Evolutionary conservation across 139 green algal species (phyloP).

Genomic region (Coelastrella sp.): DNA sequence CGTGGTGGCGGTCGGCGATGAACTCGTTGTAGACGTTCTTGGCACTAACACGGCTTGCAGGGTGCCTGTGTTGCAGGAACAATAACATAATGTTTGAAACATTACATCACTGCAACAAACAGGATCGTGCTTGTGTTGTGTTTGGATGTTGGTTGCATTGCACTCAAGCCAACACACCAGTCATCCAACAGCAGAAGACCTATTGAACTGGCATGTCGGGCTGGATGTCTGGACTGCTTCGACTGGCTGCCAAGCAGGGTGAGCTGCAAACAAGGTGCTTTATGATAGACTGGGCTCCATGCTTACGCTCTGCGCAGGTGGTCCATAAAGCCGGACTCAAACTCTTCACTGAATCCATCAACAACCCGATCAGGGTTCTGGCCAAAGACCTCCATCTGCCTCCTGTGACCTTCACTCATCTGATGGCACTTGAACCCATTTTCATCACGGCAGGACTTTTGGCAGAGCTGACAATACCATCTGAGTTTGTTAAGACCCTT

Average conservation of each 20-base stretch:
- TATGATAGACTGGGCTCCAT: too few relatives aligned
- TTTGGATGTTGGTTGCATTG: too few relatives aligned
- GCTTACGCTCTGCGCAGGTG: constrained; percentile 81
- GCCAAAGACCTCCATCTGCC: constrained; percentile 90
- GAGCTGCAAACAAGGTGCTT: too few relatives aligned
- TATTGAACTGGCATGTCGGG: too few relatives aligned
- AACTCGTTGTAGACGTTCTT: constrained; percentile 96
- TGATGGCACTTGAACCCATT: constrained; percentile 99
- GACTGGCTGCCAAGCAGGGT: too few relatives aligned
- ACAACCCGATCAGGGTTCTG: constrained; percentile 83
- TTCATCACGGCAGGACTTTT: constrained; percentile 98
- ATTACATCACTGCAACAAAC: background rate
- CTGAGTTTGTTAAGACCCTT: constrained; percentile 97
- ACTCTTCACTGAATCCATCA: constrained; percentile 90
- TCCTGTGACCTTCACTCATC: constrained; percentile 80
- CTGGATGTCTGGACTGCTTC: too few relatives aligned
- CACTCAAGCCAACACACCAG: too few relatives aligned
- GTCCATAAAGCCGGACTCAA: constrained; percentile 92
- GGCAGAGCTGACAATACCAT: constrained; percentile 97
- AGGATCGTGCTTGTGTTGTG: too few relatives aligned
- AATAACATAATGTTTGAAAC: background rate
- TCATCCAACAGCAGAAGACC: too few relatives aligned
- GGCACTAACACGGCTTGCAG: constrained; percentile 79
- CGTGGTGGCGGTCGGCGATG: constrained; percentile 90
- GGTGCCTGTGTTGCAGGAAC: constrained; percentile 68